These are phyloP conservation scores for Aspergillus nanangensis DNA, from an alignment of 495 filamentous ascomycete species.

Conservation along the genomic window DNA sequence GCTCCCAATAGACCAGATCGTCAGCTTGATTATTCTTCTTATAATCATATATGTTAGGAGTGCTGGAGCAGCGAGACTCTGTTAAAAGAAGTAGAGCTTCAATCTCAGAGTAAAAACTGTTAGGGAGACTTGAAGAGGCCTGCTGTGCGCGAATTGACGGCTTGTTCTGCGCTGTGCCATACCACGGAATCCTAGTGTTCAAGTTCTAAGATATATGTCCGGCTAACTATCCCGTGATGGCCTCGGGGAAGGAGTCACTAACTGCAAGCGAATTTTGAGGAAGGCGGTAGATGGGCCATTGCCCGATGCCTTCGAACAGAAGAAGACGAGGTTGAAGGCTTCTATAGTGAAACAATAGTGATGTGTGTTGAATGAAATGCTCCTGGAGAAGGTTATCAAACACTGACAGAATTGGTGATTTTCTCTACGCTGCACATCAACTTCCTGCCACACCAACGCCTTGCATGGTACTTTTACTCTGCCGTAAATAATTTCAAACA, in stretches of 20 bases:
- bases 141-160: not conserved
- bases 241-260: not conserved
- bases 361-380: no score
- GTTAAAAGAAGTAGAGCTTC: not conserved
- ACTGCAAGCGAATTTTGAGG: not conserved
- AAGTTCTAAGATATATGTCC: no score
- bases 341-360: no score
- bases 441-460: no score
- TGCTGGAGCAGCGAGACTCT: not conserved
- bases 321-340: no score
- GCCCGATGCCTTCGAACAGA: not conserved
- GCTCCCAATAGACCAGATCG: not conserved
- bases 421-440: no score
- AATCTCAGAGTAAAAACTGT: not conserved
- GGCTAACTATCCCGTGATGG: no score
- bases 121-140: not conserved
- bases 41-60: not conserved
- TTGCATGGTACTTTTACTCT: no score
- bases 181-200: not conserved
- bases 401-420: no score
- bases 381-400: no score
- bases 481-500: no score
- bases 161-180: not conserved
- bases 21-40: not conserved
- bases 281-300: not conserved